Conservation (phyloP, 1,284 basidiomycete species). For the Wolfiporia cocos region DNA sequence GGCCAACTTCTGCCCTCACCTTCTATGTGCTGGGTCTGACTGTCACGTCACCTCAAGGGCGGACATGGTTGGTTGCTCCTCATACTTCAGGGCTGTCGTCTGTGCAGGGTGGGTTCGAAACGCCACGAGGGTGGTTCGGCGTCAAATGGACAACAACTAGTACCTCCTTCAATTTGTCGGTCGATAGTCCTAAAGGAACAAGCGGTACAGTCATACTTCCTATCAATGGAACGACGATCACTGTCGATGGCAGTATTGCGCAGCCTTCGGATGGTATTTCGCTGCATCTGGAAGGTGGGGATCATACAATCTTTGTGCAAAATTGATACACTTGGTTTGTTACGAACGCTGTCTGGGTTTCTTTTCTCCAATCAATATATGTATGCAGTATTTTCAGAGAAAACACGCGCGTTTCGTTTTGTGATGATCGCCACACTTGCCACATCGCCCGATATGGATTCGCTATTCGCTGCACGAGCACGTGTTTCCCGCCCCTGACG, state of each 20-base stretch:
- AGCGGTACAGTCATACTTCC: conserved; percentile 26
- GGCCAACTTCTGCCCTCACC: conserved; percentile 31
- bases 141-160: conserved; percentile 24
- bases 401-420: too few species aligned
- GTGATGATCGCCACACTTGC: too few species aligned
- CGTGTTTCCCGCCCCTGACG: background rate
- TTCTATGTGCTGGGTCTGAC: conserved; percentile 40
- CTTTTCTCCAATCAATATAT: background rate
- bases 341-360: background rate
- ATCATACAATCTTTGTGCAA: background rate
- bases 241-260: conserved; percentile 22
- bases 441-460: too few species aligned
- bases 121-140: conserved; percentile 36
- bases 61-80: conserved; percentile 36
- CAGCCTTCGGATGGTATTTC: too few species aligned
- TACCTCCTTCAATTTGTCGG: conserved; percentile 19
- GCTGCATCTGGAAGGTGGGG: conserved; percentile 1
- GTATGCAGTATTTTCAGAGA: too few species aligned
- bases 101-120: conserved; percentile 38
- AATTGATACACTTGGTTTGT: background rate
- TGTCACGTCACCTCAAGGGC: conserved; percentile 32
- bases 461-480: background rate
- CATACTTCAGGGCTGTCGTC: conserved; percentile 32
- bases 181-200: conserved; percentile 30
- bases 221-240: conserved; percentile 24